A percentile compares a stretch with the other conserved stretches of the same genome.
These are phyloP conservation scores for Mycena galopus DNA, from an alignment of 768 basidiomycete genomes.

Conservation along the genomic window DNA sequence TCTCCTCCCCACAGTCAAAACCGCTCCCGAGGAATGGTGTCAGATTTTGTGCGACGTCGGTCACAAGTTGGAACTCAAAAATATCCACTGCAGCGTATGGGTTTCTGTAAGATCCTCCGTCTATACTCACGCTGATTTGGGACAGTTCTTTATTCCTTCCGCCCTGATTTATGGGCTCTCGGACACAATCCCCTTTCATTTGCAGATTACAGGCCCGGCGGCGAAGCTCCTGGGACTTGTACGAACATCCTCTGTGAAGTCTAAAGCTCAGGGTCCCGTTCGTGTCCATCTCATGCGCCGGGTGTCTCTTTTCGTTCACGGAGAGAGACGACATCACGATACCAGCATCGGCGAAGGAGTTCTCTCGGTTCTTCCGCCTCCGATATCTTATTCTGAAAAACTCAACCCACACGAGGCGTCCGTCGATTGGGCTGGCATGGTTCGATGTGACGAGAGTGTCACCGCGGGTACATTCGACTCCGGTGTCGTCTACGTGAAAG, in stretches of 20 bases:
- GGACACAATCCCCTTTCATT: constrained; percentile 58
- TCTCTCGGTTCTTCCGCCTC: constrained; percentile 20
- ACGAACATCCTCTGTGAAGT: neutral
- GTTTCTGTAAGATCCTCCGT: neutral
- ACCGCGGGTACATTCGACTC: constrained; percentile 19
- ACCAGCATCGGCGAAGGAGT: constrained; percentile 18
- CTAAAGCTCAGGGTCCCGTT: neutral
- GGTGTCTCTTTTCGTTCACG: constrained; percentile 11
- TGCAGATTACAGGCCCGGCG: constrained; percentile 55
- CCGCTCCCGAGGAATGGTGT: constrained; percentile 60
- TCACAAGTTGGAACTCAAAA: constrained; percentile 39
- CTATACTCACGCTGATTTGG: neutral
- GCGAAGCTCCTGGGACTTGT: constrained; percentile 48
- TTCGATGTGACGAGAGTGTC: constrained; percentile 4
- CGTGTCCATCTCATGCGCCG: constrained; percentile 21
- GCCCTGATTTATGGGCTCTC: constrained; percentile 52
- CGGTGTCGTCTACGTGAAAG: constrained; percentile 10
- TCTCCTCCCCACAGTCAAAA: constrained; percentile 57
- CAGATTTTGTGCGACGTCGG: constrained; percentile 48
- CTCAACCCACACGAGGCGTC: neutral
- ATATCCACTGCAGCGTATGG: constrained; percentile 54
- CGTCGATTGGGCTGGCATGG: constrained; percentile 23
- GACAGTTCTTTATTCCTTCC: constrained; percentile 58
- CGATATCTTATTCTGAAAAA: constrained; percentile 5
- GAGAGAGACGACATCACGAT: neutral